These are phyloP conservation scores for Globisporangium irregulare DNA, from an alignment of 352 stramenopile species.

Conservation along the genomic window DNA sequence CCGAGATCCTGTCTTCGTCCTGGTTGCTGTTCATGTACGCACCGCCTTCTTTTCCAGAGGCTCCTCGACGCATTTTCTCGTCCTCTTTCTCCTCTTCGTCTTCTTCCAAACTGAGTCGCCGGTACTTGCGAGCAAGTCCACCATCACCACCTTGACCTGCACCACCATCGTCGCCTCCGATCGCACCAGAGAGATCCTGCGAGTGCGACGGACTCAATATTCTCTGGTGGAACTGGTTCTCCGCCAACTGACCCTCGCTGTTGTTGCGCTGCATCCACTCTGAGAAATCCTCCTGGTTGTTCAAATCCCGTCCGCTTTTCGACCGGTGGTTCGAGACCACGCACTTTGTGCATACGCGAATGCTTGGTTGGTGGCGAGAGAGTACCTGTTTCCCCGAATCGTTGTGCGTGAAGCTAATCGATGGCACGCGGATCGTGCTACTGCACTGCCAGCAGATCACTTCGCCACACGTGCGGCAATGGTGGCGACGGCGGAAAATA, in stretches of 20 bases:
- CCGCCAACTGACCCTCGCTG: conserved; percentile 20
- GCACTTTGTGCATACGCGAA: conserved; percentile 82
- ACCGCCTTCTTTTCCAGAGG: conserved; percentile 25
- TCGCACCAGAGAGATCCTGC: conserved; percentile 53
- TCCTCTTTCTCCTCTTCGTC: conserved; percentile 71
- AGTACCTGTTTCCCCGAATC: conserved; percentile 76
- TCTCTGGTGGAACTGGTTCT: conserved; percentile 34
- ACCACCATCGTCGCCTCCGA: conserved; percentile 29
- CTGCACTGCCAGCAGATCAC: conserved; percentile 89
- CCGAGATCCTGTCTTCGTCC: conserved; percentile 34
- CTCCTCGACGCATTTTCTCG: conserved; percentile 23
- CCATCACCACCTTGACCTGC: conserved; percentile 18
- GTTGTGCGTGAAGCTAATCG: conserved; percentile 84
- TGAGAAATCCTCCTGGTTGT: conserved; percentile 79
- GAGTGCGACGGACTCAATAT: conserved; percentile 58
- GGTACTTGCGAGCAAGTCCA: conserved; percentile 46
- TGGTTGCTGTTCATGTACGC: conserved; percentile 21
- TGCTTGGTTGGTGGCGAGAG: conserved; percentile 76
- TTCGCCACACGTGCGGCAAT: conserved; percentile 85
- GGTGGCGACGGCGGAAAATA: conserved; percentile 83
- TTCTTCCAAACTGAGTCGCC: conserved; percentile 58
- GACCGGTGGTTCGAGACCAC: conserved; percentile 76
- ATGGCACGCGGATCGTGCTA: conserved; percentile 78
- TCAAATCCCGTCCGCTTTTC: conserved; percentile 64
- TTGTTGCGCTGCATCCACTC: conserved; percentile 75